Conservation (phyloP, 306 rosid species). For the Quercus cerris region DNA sequence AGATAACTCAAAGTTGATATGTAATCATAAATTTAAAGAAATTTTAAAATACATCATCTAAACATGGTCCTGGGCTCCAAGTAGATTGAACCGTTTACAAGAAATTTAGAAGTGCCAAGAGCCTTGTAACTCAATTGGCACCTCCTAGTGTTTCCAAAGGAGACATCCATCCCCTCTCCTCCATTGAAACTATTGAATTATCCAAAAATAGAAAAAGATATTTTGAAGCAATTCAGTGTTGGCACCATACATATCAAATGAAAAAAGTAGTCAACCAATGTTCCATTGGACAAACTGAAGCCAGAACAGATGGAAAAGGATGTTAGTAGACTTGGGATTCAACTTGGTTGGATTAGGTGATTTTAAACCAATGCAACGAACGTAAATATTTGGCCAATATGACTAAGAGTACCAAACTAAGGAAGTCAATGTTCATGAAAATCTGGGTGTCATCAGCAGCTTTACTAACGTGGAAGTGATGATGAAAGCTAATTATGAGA, state of each 20-base stretch:
- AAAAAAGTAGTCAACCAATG: neutral
- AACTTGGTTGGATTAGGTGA: neutral
- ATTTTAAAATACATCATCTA: neutral
- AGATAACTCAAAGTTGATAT: neutral
- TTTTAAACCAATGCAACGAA: slow-evolving; percentile 8
- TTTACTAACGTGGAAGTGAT: neutral
- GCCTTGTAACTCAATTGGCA: no score
- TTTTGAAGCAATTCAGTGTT: neutral
- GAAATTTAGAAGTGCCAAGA: neutral
- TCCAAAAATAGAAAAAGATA: no score
- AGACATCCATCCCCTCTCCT: no score
- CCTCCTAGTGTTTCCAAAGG: no score
- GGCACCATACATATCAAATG: neutral
- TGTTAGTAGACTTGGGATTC: neutral
- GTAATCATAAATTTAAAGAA: neutral
- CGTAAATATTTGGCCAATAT: neutral
- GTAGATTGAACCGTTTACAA: neutral
- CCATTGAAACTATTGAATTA: no score
- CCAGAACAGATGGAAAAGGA: neutral
- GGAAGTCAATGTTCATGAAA: neutral
- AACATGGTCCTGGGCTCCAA: neutral
- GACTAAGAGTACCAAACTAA: neutral
- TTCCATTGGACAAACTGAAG: neutral
- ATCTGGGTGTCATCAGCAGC: neutral
- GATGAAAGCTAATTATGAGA: neutral